A percentile compares a stretch with the other conserved stretches of the same genome.
Conservation (phyloP, 2,329 filamentous ascomycete genomes). For the Waltergamsia citrina region DNA sequence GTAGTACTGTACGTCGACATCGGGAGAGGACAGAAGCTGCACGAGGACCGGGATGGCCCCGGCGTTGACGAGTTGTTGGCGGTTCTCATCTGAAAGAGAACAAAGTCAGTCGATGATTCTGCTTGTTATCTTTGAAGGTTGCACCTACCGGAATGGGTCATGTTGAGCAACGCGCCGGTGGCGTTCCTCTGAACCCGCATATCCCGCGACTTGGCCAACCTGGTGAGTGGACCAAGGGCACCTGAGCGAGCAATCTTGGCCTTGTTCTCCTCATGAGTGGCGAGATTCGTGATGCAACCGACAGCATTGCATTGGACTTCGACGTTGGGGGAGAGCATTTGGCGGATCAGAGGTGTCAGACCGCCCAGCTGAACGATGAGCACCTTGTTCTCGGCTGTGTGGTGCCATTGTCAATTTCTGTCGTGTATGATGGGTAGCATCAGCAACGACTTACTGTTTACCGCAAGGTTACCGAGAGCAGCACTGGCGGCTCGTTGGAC, state of each 20-base stretch:
- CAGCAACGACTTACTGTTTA: slow-evolving; percentile 69
- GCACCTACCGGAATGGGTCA: slow-evolving; percentile 94
- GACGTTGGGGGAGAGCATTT: slow-evolving; percentile 97
- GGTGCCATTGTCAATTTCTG: slow-evolving; percentile 19
- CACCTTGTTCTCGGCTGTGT: slow-evolving; percentile 92
- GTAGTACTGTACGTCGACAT: slow-evolving; percentile 98
- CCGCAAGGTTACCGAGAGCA: slow-evolving; percentile 88
- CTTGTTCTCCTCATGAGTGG: slow-evolving; percentile 98
- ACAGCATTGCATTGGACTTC: slow-evolving; percentile 99
- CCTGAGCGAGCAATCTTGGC: slow-evolving; percentile 95
- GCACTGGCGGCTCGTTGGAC: slow-evolving; percentile 95
- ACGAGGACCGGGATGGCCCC: slow-evolving; percentile 97
- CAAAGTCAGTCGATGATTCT: slow-evolving; percentile 8
- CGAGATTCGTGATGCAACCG: slow-evolving; percentile 95
- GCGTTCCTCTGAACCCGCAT: slow-evolving; percentile 98
- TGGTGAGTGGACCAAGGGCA: slow-evolving; percentile 80
- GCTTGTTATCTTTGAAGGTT: not conserved
- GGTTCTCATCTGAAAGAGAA: slow-evolving; percentile 69
- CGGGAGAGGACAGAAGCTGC: slow-evolving; percentile 81
- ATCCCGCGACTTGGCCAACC: slow-evolving; percentile 91
- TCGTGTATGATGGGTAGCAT: not conserved
- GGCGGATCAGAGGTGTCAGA: slow-evolving; percentile 81
- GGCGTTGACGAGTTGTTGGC: slow-evolving; percentile 92
- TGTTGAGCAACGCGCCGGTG: slow-evolving; percentile 91
- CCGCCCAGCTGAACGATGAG: slow-evolving; percentile 89